A percentile compares a stretch with the other conserved stretches of the same genome.
phyloP scores from a whole-genome alignment of 1,139 yeast genomes.

The Pichia norvegensis region DNA sequence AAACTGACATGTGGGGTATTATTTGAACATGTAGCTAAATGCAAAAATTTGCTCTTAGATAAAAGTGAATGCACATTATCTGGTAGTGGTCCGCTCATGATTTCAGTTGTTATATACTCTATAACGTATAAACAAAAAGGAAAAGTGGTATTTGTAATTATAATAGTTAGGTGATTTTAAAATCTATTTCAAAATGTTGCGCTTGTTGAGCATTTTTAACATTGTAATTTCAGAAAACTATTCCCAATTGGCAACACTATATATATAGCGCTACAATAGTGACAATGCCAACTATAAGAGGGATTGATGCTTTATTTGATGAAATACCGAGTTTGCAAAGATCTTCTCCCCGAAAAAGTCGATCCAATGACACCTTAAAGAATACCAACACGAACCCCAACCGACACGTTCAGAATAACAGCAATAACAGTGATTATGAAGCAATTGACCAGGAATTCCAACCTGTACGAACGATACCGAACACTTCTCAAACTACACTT shows the following conservation, averaged over 20 bases:
- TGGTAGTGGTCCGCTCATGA: conserved; percentile 38
- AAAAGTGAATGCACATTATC: conserved; percentile 47
- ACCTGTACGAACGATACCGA: conserved; percentile 1
- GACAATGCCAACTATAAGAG: not conserved
- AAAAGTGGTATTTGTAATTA: not conserved
- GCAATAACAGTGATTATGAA: not conserved
- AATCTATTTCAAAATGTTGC: not conserved
- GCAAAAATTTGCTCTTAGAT: conserved; percentile 59
- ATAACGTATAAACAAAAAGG: no score
- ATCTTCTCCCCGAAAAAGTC: not conserved
- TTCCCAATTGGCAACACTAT: not conserved
- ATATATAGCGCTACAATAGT: no score
- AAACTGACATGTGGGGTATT: conserved; percentile 75
- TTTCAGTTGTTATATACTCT: not conserved
- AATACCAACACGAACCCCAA: not conserved
- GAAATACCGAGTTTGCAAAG: not conserved
- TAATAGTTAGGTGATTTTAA: not conserved
- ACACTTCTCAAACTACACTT: not conserved
- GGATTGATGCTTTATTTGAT: not conserved
- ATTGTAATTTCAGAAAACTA: no score
- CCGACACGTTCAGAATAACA: not conserved
- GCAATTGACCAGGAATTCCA: conserved; percentile 3
- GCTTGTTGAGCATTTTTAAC: not conserved
- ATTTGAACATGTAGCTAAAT: conserved; percentile 65
- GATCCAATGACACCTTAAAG: not conserved